Percentiles rank a stretch among this genome's conserved stretches.
Evolutionary conservation across 148 eudicot genomes (phyloP).

Genomic region (Hydrangea macrophylla): DNA sequence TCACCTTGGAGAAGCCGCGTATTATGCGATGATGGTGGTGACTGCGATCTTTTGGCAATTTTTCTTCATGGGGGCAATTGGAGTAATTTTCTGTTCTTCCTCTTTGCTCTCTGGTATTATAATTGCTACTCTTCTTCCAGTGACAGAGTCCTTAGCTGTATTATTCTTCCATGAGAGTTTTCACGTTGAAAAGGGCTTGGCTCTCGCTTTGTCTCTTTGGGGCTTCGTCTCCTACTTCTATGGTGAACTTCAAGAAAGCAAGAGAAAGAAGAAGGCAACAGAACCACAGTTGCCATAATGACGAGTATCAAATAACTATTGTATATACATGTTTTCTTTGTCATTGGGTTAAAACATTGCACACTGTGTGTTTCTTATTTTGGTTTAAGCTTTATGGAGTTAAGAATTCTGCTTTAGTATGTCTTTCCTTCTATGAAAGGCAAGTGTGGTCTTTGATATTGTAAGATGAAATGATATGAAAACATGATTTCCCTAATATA

Average conservation of each 20-base stretch:
- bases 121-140: conserved; percentile 3
- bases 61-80: conserved; percentile 7
- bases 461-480: too few relatives aligned
- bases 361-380: too few relatives aligned
- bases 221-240: conserved; percentile 6
- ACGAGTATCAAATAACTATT: too few relatives aligned
- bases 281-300: not conserved
- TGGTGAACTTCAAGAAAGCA: not conserved
- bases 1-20: not conserved
- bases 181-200: not conserved
- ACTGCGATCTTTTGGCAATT: conserved; percentile 4
- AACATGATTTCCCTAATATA: too few relatives aligned
- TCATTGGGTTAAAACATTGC: too few relatives aligned
- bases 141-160: conserved; percentile 1
- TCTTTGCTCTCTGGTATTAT: conserved; percentile 4
- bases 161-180: conserved; percentile 4
- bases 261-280: not conserved
- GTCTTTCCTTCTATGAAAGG: too few relatives aligned
- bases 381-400: too few relatives aligned
- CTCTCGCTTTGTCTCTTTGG: conserved; percentile 6
- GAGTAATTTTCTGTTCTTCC: conserved; percentile 1
- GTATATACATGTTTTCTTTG: too few relatives aligned
- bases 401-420: too few relatives aligned
- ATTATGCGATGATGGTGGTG: not conserved
- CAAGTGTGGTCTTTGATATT: too few relatives aligned